Conservation (phyloP, 2,329 filamentous ascomycete species). For the Phoma sp. region DNA sequence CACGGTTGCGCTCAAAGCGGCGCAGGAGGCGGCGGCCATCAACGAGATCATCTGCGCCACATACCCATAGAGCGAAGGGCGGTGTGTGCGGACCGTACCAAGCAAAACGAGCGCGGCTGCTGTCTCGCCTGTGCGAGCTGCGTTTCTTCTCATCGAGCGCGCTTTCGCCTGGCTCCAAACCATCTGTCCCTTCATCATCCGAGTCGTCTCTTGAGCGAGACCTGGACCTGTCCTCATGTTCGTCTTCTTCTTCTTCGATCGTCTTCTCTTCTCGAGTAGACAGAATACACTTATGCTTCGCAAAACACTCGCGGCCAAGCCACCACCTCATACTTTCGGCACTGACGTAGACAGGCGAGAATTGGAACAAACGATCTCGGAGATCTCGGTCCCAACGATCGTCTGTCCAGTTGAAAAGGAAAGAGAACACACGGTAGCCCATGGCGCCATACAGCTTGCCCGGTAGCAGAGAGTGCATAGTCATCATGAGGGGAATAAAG, state of each 20-base stretch:
- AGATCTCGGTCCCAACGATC: conserved; percentile 81
- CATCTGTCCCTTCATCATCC: conserved; percentile 21
- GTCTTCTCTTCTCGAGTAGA: conserved; percentile 74
- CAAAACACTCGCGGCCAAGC: conserved; percentile 87
- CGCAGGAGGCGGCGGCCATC: conserved; percentile 77
- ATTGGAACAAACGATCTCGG: conserved; percentile 85
- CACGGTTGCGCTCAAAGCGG: conserved; percentile 76
- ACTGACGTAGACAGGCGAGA: conserved; percentile 87
- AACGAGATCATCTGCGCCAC: conserved; percentile 81
- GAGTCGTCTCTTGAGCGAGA: conserved; percentile 20
- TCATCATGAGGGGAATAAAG: conserved; percentile 94
- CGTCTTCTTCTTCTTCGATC: conserved; percentile 63
- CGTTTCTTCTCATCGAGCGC: conserved; percentile 8
- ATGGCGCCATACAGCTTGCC: conserved; percentile 76
- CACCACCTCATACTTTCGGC: conserved; percentile 95
- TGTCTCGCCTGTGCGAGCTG: conserved; percentile 45
- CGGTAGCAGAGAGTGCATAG: conserved; percentile 72
- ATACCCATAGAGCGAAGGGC: conserved; percentile 88
- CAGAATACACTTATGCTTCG: conserved; percentile 83
- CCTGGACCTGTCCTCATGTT: conserved; percentile 37
- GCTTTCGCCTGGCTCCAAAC: background rate
- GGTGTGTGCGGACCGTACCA: conserved; percentile 85
- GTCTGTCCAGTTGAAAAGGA: conserved; percentile 89
- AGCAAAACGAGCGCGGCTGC: conserved; percentile 56
- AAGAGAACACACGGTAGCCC: conserved; percentile 88